Conservation (phyloP, 176 grass and related monocot species). For the Echinochloa phyllopogon region DNA sequence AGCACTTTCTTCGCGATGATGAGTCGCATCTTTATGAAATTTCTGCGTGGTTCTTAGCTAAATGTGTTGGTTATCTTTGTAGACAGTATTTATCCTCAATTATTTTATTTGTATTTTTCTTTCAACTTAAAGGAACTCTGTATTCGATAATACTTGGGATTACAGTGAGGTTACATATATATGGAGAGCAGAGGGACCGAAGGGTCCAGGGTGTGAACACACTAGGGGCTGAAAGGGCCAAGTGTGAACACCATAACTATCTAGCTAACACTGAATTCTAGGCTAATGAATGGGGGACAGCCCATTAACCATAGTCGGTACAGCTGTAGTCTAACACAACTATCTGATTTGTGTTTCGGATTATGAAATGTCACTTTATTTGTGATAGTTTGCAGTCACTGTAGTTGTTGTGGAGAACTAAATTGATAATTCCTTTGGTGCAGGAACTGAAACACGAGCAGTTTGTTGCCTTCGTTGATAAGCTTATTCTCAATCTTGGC, state of each 20-base stretch:
- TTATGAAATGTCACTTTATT: constrained; percentile 13
- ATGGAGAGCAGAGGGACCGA: too few species aligned
- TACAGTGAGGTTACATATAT: too few species aligned
- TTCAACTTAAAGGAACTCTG: too few species aligned
- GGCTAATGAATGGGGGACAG: too few species aligned
- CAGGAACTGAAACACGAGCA: constrained; percentile 62
- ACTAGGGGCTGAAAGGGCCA: too few species aligned
- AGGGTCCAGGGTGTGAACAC: too few species aligned
- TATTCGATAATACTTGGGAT: too few species aligned
- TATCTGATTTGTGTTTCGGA: neutral
- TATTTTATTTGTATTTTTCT: constrained; percentile 15
- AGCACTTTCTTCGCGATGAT: neutral
- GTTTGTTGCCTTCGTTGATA: constrained; percentile 83
- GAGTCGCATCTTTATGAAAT: neutral
- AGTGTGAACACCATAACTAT: too few species aligned
- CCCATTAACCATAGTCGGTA: too few species aligned
- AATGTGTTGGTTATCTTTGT: neutral
- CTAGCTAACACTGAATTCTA: too few species aligned
- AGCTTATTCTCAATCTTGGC: constrained; percentile 76
- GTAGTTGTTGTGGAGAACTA: constrained; percentile 8
- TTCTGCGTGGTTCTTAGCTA: neutral
- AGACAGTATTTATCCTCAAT: neutral
- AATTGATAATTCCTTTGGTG: constrained; percentile 33
- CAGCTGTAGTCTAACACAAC: too few species aligned
- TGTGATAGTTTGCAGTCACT: neutral